Evolutionary conservation across 495 filamentous ascomycete genomes (phyloP).

Genomic region (Trichodelitschia bisporula): DNA sequence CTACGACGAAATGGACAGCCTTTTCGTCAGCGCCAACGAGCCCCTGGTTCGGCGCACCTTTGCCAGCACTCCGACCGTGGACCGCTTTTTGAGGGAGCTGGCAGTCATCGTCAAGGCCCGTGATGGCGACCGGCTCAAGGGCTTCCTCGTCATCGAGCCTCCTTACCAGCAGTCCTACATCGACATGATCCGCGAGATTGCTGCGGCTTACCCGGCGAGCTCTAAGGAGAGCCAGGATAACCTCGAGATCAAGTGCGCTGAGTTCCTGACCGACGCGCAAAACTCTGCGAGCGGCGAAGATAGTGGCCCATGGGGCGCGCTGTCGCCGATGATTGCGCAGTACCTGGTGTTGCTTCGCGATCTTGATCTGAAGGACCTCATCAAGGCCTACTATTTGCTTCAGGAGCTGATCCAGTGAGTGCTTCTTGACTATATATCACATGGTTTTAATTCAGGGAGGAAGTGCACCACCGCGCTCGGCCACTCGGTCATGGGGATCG

Average conservation of each 20-base stretch:
- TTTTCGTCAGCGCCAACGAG: no score
- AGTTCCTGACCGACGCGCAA: constrained; percentile 29
- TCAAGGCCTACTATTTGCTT: constrained; percentile 49
- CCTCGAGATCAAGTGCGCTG: constrained; percentile 33
- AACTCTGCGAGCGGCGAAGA: constrained; percentile 27
- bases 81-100: constrained; percentile 31
- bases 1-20: no score
- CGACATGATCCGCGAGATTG: constrained; percentile 40
- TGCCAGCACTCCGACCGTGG: constrained; percentile 24
- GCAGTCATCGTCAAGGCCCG: constrained; percentile 25
- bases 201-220: constrained; percentile 24
- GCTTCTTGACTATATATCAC: constrained; percentile 1
- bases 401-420: constrained; percentile 41
- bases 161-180: constrained; percentile 39
- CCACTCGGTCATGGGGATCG: constrained; percentile 48
- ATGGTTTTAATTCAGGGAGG: constrained; percentile 11
- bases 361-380: constrained; percentile 44
- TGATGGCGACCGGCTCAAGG: constrained; percentile 28
- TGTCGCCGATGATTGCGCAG: constrained; percentile 49
- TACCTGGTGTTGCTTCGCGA: constrained; percentile 63
- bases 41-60: no score
- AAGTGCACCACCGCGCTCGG: constrained; percentile 61
- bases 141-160: constrained; percentile 38
- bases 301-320: constrained; percentile 45
- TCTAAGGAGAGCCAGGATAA: constrained; percentile 21